A percentile compares a stretch with the other conserved stretches of the same genome.
Evolutionary conservation across 768 basidiomycete species (phyloP).

Genomic region (Rhizopogon vinicolor): DNA sequence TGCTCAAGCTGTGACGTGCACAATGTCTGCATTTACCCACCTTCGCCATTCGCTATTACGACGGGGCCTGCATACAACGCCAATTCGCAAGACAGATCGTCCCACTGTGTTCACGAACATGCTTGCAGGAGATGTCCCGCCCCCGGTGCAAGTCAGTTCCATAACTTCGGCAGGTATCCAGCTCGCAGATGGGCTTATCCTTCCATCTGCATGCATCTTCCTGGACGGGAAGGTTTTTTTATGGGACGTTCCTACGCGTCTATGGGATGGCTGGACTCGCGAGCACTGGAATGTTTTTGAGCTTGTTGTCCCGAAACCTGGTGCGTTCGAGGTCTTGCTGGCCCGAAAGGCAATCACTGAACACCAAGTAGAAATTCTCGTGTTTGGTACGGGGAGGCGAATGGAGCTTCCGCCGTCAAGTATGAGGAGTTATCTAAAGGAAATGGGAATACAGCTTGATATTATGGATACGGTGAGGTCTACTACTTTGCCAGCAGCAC

Average conservation of each 20-base stretch:
- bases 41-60: background rate
- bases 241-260: conserved; percentile 75
- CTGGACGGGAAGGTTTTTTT: conserved; percentile 82
- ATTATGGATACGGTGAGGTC: conserved; percentile 72
- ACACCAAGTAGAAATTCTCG: conserved; percentile 67
- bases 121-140: conserved; percentile 63
- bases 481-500: background rate
- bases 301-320: conserved; percentile 78
- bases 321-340: conserved; percentile 37
- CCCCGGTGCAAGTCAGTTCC: conserved; percentile 67
- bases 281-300: conserved; percentile 82
- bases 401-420: conserved; percentile 65
- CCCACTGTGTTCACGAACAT: conserved; percentile 57
- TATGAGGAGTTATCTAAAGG: conserved; percentile 62
- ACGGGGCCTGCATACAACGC: conserved; percentile 1
- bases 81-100: conserved; percentile 8
- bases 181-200: conserved; percentile 71
- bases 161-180: conserved; percentile 61
- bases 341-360: background rate
- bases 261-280: conserved; percentile 67
- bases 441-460: conserved; percentile 83
- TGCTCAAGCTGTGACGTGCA: background rate
- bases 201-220: conserved; percentile 79
- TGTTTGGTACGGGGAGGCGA: conserved; percentile 81
- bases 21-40: background rate